Base-by-base conservation (phyloP, 805 yeast species). In the Clavispora fructus region DNA sequence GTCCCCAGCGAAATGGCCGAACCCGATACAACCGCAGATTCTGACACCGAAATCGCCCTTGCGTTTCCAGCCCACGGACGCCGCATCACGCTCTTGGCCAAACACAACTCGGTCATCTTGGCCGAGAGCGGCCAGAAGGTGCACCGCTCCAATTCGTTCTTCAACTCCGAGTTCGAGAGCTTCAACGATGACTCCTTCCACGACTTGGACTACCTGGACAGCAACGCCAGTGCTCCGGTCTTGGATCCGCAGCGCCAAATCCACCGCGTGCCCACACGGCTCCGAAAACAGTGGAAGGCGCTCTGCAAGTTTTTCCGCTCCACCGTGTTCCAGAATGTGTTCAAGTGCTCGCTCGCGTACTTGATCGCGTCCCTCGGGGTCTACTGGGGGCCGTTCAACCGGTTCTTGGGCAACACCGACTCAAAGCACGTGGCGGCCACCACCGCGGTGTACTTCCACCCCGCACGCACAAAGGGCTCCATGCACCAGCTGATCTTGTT, bases 341-440 rank as follows among this genome's bases (percentile, higher is more conserved):
- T 83, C 39, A 86, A 87, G 54, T 85, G 92, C 55, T 73, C 91
- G 0, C 47, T 87, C n/a, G 85, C 94, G 1, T 88, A 88, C 58
- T 66, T 83, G 9, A 48, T 87, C 1, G 92, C 90, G 1, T 83
- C 95, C 0, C 57, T 85, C 46, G 87, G 83, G 1, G 94, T 87
- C 14, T 86, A 83, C 61, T 74, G 73, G 54, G 57, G 73, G 1
- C 66, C 76, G 0, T 65, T 82, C 40, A 73, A 82, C 10, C 55
- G 62, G 14, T 49, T 80, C 2, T 59, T 86, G 38, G 95, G 95
- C 0, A 60, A 65, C 31, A 74, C 86, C 25, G 91, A 85, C 63
- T 80, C 85, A 10, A 87, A 87, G 60, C 96, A 87, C 67, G 76
- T 86, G 52, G 82, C 85, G 3, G 89, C 95, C 33, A 88, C 95